Evolutionary conservation across 495 filamentous ascomycete genomes (phyloP).

Genomic region (Cenococcum geophilum): DNA sequence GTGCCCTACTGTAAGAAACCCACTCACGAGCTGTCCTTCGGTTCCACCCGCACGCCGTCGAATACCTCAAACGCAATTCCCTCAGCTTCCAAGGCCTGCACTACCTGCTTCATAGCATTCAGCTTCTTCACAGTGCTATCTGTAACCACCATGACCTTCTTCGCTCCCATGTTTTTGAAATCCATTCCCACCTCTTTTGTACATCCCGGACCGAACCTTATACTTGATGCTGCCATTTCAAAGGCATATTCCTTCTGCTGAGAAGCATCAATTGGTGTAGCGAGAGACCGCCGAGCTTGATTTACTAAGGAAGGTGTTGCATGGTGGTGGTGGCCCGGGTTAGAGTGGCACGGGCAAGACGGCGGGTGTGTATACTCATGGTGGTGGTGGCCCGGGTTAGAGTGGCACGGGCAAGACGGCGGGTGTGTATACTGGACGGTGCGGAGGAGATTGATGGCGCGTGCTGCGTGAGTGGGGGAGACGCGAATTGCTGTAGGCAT

Average conservation of each 20-base stretch:
- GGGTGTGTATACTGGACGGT: constrained; percentile 88
- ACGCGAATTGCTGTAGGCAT: constrained; percentile 24
- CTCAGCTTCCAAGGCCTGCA: constrained; percentile 67
- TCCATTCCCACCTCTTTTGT: constrained; percentile 99
- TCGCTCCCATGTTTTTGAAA: constrained; percentile 80
- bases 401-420: constrained; percentile 86
- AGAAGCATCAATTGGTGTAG: constrained; percentile 64
- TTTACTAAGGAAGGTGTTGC: constrained; percentile 41
- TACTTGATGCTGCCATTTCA: constrained; percentile 91
- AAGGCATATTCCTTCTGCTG: constrained; percentile 94
- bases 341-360: constrained; percentile 86
- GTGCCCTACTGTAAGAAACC: not conserved
- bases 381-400: constrained; percentile 70
- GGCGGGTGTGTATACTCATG: constrained; percentile 88
- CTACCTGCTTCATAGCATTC: constrained; percentile 76
- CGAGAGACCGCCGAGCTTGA: constrained; percentile 56
- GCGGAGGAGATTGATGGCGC: constrained; percentile 75
- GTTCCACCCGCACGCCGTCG: constrained; percentile 72
- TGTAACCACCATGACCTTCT: constrained; percentile 85
- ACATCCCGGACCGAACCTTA: constrained; percentile 88
- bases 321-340: constrained; percentile 61
- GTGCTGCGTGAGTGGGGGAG: constrained; percentile 57
- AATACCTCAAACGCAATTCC: constrained; percentile 76
- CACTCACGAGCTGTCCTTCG: constrained; percentile 82
- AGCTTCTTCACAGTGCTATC: constrained; percentile 72